Conservation (phyloP, 1,284 basidiomycete genomes). For the Heliocybe sulcata region DNA sequence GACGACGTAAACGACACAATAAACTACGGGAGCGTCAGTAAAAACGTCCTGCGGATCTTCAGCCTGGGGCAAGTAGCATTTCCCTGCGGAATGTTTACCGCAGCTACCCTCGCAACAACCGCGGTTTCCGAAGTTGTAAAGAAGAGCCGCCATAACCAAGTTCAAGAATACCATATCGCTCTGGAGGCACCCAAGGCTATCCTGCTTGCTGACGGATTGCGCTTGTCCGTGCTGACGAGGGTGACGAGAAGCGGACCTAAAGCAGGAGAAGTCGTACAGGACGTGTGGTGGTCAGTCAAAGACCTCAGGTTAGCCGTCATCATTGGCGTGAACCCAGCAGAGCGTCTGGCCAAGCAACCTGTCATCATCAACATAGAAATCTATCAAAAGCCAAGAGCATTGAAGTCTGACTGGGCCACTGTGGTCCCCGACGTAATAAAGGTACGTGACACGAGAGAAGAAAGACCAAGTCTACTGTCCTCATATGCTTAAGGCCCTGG, state of each 20-base stretch:
- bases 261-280: conserved; percentile 3
- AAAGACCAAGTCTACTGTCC: not conserved
- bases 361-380: conserved; percentile 35
- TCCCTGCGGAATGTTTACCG: too few species aligned
- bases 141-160: not conserved
- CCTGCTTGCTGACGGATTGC: conserved; percentile 28
- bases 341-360: conserved; percentile 40
- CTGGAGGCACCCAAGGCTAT: conserved; percentile 33
- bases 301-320: conserved; percentile 33
- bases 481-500: conserved; percentile 25
- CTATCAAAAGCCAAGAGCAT: conserved; percentile 17
- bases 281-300: conserved; percentile 25
- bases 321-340: conserved; percentile 47
- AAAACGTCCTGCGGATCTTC: conserved; percentile 26
- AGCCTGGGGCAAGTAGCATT: too few species aligned
- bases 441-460: conserved; percentile 15
- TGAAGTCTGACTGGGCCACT: conserved; percentile 24
- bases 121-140: too few species aligned
- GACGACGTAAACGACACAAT: conserved; percentile 41
- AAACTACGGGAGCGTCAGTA: conserved; percentile 42
- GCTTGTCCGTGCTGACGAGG: conserved; percentile 19
- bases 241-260: not conserved
- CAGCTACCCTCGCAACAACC: too few species aligned
- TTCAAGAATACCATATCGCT: conserved; percentile 25
- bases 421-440: conserved; percentile 23